phyloP scores from a whole-genome alignment of 148 eudicot species.

The Linanthus parryae region DNA sequence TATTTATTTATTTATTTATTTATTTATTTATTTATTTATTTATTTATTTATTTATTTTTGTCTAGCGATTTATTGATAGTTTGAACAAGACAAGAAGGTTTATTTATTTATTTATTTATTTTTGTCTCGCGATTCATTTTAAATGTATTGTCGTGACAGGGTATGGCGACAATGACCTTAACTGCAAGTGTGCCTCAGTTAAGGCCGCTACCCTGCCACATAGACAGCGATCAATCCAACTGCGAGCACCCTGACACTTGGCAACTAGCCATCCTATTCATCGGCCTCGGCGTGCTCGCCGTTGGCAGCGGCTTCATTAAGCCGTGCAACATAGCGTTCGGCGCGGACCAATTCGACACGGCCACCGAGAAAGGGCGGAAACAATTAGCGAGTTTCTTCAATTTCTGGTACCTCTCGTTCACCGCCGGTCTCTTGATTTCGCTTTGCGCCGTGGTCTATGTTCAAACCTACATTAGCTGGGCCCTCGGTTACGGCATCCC shows the following conservation, averaged over 20 bases:
- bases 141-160: too few relatives aligned
- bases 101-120: too few relatives aligned
- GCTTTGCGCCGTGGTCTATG: conserved; percentile 53
- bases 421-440: conserved; percentile 55
- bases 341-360: conserved; percentile 72
- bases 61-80: too few relatives aligned
- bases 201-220: conserved; percentile 39
- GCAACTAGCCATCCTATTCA: conserved; percentile 50
- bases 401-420: conserved; percentile 78
- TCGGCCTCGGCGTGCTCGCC: conserved; percentile 37
- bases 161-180: conserved; percentile 53
- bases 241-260: conserved; percentile 12
- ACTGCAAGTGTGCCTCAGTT: conserved; percentile 36
- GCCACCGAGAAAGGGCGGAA: conserved; percentile 43
- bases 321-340: conserved; percentile 80
- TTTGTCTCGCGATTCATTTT: too few relatives aligned
- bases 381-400: conserved; percentile 56
- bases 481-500: conserved; percentile 58
- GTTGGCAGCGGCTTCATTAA: conserved; percentile 53
- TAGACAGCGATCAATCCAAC: background rate
- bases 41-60: too few relatives aligned
- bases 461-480: conserved; percentile 79
- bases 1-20: background rate
- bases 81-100: too few relatives aligned
- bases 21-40: background rate